Conservation (phyloP, 805 yeast species). For the Millerozyma miso region DNA sequence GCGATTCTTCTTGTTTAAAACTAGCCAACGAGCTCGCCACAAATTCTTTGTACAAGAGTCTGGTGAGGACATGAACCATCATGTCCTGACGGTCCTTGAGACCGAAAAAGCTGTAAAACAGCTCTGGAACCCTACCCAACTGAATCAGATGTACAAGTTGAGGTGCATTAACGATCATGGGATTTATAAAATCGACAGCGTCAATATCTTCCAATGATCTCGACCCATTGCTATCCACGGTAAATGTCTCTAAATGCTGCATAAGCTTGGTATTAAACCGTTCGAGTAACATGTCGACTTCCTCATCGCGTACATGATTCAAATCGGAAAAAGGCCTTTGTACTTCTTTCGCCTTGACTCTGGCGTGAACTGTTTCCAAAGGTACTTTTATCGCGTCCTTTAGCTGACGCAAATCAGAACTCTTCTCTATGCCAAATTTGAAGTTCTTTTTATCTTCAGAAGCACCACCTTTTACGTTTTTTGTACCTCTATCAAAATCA, state of each 20-base stretch:
- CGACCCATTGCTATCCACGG: not conserved
- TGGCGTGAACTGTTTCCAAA: slow-evolving; percentile 2
- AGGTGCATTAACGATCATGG: slow-evolving; percentile 18
- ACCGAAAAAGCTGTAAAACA: slow-evolving; percentile 13
- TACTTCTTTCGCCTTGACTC: not conserved
- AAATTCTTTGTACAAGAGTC: slow-evolving; percentile 21
- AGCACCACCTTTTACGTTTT: no score
- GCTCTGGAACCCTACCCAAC: slow-evolving; percentile 15
- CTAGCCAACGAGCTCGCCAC: slow-evolving; percentile 9
- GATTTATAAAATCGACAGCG: slow-evolving; percentile 23
- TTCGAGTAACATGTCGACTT: not conserved
- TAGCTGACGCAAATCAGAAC: slow-evolving; percentile 3
- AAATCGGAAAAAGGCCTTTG: slow-evolving; percentile 5
- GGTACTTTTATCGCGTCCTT: slow-evolving; percentile 5
- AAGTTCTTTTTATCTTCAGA: no score
- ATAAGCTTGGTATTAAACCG: slow-evolving; percentile 1
- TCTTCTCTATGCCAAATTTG: no score
- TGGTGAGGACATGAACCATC: slow-evolving; percentile 16
- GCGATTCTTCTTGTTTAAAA: slow-evolving; percentile 7
- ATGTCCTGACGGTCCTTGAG: slow-evolving; percentile 16
- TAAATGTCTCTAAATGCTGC: not conserved
- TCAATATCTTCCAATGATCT: slow-evolving; percentile 3
- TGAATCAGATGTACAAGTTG: slow-evolving; percentile 17
- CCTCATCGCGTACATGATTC: slow-evolving; percentile 3
- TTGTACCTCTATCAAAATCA: no score